phyloP scores from a whole-genome alignment of 106 monocot species.

The Dendrobium nobile region DNA sequence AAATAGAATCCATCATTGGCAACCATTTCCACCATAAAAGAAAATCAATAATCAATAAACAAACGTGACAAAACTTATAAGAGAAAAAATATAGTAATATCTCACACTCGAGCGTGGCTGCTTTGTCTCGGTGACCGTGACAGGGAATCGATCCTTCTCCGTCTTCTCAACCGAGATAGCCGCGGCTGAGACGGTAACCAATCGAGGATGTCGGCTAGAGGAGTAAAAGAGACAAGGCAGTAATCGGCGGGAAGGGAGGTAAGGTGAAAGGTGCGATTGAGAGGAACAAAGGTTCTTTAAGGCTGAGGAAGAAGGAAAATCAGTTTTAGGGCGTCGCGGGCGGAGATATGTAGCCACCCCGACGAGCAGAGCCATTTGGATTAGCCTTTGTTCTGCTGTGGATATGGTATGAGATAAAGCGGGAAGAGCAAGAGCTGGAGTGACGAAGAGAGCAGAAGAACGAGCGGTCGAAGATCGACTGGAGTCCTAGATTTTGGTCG shows the following conservation, averaged over 20 bases:
- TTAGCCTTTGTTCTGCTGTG: not conserved
- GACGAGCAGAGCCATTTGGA: slow-evolving; percentile 20
- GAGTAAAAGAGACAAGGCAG: slow-evolving; percentile 3
- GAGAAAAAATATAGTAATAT: not conserved
- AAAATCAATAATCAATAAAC: not conserved
- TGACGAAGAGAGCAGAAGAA: too few species aligned
- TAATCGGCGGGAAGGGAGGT: slow-evolving; percentile 7
- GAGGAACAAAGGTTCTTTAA: not conserved
- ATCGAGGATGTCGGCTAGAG: slow-evolving; percentile 3
- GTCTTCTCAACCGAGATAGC: not conserved
- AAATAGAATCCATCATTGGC: not conserved
- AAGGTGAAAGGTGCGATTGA: not conserved
- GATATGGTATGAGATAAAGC: not conserved
- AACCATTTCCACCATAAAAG: not conserved
- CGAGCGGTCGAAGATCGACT: too few species aligned
- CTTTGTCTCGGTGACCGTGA: slow-evolving; percentile 57
- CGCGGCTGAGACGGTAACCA: slow-evolving; percentile 20
- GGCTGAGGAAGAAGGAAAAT: not conserved
- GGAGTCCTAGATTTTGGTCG: too few species aligned
- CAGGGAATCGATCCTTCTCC: slow-evolving; percentile 27
- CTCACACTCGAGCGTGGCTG: slow-evolving; percentile 65
- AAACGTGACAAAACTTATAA: not conserved
- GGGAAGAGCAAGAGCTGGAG: not conserved
- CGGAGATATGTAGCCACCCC: not conserved
- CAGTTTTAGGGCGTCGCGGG: not conserved